Conservation (phyloP, 805 yeast genomes). For the Wickerhamiella australiensis region DNA sequence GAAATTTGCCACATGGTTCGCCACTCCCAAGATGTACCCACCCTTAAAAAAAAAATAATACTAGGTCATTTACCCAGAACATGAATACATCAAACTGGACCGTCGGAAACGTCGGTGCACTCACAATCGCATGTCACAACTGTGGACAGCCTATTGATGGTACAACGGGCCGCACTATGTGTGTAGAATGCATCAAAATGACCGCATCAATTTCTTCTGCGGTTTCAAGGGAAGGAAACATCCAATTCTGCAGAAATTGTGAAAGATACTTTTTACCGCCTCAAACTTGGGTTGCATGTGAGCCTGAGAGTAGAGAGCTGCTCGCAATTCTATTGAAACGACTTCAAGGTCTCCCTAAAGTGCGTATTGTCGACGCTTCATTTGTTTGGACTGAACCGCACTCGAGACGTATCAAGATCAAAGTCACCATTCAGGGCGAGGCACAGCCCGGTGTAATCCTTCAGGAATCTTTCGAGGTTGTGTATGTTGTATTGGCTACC, state of each 20-base stretch:
- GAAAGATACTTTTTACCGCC: slow-evolving; percentile 95
- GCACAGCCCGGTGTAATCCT: slow-evolving; percentile 73
- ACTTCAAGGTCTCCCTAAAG: slow-evolving; percentile 76
- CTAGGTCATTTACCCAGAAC: too few relatives aligned
- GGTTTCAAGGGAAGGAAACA: slow-evolving; percentile 72
- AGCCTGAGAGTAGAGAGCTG: slow-evolving; percentile 82
- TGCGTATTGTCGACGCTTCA: slow-evolving; percentile 79
- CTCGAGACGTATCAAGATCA: slow-evolving; percentile 83
- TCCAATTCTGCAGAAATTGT: slow-evolving; percentile 93
- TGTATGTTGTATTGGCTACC: slow-evolving; percentile 83
- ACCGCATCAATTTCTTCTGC: slow-evolving; percentile 91
- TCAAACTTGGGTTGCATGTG: slow-evolving; percentile 80
- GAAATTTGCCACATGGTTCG: not conserved
- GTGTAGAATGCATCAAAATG: slow-evolving; percentile 91
- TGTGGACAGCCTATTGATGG: slow-evolving; percentile 99
- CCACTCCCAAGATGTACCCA: not conserved
- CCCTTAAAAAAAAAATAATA: not conserved
- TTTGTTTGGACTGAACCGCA: slow-evolving; percentile 99
- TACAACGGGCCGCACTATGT: slow-evolving; percentile 80
- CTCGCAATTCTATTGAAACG: slow-evolving; percentile 82
- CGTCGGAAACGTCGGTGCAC: slow-evolving; percentile 7
- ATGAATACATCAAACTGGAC: slow-evolving; percentile 11
- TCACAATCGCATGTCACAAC: slow-evolving; percentile 87
- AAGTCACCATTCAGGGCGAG: slow-evolving; percentile 92
- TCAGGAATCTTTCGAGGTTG: slow-evolving; percentile 91